These are phyloP conservation scores for Artomyces pyxidatus DNA, from an alignment of 768 basidiomycete species.

Conservation along the genomic window DNA sequence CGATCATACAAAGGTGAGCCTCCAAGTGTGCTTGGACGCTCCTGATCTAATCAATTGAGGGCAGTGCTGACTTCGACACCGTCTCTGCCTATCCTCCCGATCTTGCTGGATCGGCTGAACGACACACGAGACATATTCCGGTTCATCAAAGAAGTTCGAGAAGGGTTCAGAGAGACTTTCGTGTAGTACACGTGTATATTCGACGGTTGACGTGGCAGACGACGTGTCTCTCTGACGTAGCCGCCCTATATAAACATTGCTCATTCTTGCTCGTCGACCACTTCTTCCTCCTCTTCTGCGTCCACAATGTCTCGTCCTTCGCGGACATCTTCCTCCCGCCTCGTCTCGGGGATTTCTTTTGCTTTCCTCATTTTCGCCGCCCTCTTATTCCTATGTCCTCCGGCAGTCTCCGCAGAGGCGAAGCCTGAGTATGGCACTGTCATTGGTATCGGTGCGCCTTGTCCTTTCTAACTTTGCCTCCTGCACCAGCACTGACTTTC, in stretches of 20 bases:
- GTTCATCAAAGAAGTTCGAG: conserved; percentile 64
- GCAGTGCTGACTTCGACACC: conserved; percentile 79
- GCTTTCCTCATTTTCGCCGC: conserved; percentile 47
- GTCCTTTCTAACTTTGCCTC: not conserved
- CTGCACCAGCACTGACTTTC: conserved; percentile 7
- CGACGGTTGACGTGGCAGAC: no score
- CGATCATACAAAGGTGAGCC: conserved; percentile 10
- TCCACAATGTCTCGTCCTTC: conserved; percentile 17
- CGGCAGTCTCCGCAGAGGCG: conserved; percentile 57
- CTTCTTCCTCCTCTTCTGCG: not conserved
- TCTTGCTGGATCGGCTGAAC: conserved; percentile 66
- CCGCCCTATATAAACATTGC: no score
- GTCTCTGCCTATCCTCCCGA: conserved; percentile 52
- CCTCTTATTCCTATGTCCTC: conserved; percentile 62
- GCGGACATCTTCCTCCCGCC: conserved; percentile 15
- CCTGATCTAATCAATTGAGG: not conserved
- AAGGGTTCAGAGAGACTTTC: no score
- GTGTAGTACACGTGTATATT: no score
- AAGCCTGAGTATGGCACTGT: conserved; percentile 83
- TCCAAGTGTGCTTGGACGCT: not conserved
- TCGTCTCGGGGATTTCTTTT: conserved; percentile 18
- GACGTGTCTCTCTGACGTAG: no score
- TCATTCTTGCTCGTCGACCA: no score
- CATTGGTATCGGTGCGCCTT: conserved; percentile 78
- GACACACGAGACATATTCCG: conserved; percentile 57